Percentiles rank a stretch among this genome's conserved stretches.
Conservation (phyloP, 2,329 filamentous ascomycete species). For the Exutisphaerella laricina region DNA sequence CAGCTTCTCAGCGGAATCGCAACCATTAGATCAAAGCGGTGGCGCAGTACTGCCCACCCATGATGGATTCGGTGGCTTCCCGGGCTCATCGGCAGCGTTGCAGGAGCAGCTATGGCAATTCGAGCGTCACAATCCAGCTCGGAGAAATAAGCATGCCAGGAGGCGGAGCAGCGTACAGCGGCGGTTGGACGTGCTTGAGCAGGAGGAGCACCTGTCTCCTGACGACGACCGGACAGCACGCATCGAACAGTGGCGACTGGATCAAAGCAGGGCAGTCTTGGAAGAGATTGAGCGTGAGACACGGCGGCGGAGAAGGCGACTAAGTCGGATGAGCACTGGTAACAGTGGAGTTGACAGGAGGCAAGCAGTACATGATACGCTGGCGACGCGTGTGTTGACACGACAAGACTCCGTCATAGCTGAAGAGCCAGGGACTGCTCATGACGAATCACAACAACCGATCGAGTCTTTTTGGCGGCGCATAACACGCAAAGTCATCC, state of each 20-base stretch:
- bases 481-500: slow-evolving; percentile 79
- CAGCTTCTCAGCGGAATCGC: slow-evolving; percentile 39
- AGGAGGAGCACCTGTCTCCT: slow-evolving; percentile 51
- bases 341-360: slow-evolving; percentile 10
- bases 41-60: slow-evolving; percentile 78
- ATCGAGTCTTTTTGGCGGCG: slow-evolving; percentile 69
- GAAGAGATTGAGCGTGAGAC: slow-evolving; percentile 90
- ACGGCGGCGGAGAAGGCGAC: slow-evolving; percentile 54
- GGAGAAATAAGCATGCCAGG: slow-evolving; percentile 50
- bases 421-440: slow-evolving; percentile 16
- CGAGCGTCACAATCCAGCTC: slow-evolving; percentile 73
- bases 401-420: slow-evolving; percentile 24
- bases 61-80: slow-evolving; percentile 86
- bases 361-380: slow-evolving; percentile 15
- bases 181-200: slow-evolving; percentile 51
- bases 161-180: slow-evolving; percentile 54
- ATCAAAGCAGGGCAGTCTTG: slow-evolving; percentile 78
- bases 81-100: slow-evolving; percentile 45
- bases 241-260: slow-evolving; percentile 87
- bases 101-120: slow-evolving; percentile 88
- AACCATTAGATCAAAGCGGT: slow-evolving; percentile 50
- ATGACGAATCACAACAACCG: slow-evolving; percentile 32
- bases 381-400: slow-evolving; percentile 15
- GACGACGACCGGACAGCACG: slow-evolving; percentile 67
- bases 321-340: slow-evolving; percentile 50